Base-by-base conservation (phyloP, 768 basidiomycete genomes). In the Lactifluus rugatus region DNA sequence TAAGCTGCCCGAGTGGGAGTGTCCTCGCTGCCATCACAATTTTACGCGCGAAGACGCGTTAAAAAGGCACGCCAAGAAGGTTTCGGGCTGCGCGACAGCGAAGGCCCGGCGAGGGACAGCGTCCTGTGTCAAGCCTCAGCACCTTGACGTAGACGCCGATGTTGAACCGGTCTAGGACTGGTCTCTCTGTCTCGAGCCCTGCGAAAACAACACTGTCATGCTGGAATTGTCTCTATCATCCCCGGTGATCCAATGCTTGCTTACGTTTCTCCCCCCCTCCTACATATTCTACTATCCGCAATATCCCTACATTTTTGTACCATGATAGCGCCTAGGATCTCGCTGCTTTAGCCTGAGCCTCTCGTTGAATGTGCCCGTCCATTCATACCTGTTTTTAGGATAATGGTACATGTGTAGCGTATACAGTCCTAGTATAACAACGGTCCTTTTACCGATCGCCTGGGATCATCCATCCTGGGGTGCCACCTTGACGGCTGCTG, bases 41-140 rank as follows among this genome's bases (percentile, higher is more conserved):
- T 63, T 63, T 26, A 63, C 62, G 36, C 62, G 62, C 36, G 61
- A 53, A n/a, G 62, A 63, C 21, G 62, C 62, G 19, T 19, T 63
- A 42, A 63, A 63, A 45, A 56, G 62, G 11, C 62, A 63, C 13
- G 26, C 19, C n/a, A 49, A 52, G 21, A 63, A 63, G n/a, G n/a
- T 62, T 14, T 31, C 53, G 9, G 51, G 52, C 26, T 62, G 61
- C 46, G 39, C 34, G 36, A 52, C 9, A 8, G 34, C 21, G 5
- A 61, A 39, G 21, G 48, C 28, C 11, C 46, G 32, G 41, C 32
- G 9, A 59, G 34, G 19, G 53, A 42, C 23, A 54, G 48, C 25
- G 41, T 34, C 13, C 26, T 32, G 25, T 54, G 47, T n/a, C 19
- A 59, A 26, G n/a, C 25, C 14, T 50, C 53, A 5, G 28, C 13